Conservation (phyloP, 139 green algal species). For the Auxenochlorella pyrenoidosa region DNA sequence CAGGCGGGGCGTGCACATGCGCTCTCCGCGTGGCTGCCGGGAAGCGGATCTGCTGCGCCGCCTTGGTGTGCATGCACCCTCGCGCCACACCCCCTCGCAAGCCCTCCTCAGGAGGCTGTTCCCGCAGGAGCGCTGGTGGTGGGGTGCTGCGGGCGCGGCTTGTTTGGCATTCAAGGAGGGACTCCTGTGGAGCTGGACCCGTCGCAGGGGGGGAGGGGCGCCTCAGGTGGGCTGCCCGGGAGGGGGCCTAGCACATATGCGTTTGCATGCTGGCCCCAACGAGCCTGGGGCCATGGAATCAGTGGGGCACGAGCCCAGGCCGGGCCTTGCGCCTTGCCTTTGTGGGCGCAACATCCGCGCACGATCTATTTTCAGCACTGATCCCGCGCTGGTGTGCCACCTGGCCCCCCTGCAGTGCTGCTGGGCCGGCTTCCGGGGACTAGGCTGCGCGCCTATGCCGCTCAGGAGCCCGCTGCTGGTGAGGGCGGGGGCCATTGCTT, state of each 20-base stretch:
- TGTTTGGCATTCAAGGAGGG: slow-evolving; percentile 5
- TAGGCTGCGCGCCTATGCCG: slow-evolving; percentile 5
- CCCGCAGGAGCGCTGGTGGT: slow-evolving; percentile 22
- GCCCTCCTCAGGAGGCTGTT: too few species aligned
- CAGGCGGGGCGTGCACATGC: too few species aligned
- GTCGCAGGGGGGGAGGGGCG: neutral
- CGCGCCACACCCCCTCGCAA: neutral
- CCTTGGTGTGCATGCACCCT: neutral
- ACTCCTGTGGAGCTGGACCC: slow-evolving; percentile 9
- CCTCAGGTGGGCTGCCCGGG: neutral
- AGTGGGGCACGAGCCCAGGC: too few species aligned
- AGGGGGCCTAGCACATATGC: too few species aligned
- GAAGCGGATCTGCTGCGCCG: neutral
- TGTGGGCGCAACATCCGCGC: too few species aligned
- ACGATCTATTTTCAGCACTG: too few species aligned
- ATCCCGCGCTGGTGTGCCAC: too few species aligned
- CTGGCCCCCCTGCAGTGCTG: too few species aligned
- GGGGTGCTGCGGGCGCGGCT: slow-evolving; percentile 19
- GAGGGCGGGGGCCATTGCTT: neutral
- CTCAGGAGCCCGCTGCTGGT: neutral
- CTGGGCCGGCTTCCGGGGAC: slow-evolving; percentile 20
- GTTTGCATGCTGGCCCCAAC: too few species aligned
- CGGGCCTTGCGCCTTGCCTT: too few species aligned
- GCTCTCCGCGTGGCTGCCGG: too few species aligned
- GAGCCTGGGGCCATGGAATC: too few species aligned